phyloP scores from a whole-genome alignment of 768 basidiomycete species.

The Pleurotus ostreatus region DNA sequence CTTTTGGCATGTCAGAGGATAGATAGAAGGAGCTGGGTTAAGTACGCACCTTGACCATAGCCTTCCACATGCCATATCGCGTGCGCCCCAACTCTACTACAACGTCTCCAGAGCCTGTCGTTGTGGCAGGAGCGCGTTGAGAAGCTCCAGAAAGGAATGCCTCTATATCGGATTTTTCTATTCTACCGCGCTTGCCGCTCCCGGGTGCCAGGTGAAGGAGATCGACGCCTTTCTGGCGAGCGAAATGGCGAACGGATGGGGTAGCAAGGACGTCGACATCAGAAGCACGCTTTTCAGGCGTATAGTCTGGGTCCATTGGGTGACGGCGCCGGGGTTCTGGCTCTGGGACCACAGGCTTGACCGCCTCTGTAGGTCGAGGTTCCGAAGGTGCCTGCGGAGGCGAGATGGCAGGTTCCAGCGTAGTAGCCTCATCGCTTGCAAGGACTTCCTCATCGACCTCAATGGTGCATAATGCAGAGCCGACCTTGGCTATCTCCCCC shows the following conservation, averaged over 20 bases:
- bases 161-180: slow-evolving; percentile 74
- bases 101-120: slow-evolving; percentile 34
- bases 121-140: slow-evolving; percentile 7
- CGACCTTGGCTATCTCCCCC: slow-evolving; percentile 83
- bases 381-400: slow-evolving; percentile 7
- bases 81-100: slow-evolving; percentile 74
- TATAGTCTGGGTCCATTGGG: slow-evolving; percentile 60
- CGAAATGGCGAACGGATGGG: slow-evolving; percentile 77
- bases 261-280: slow-evolving; percentile 50
- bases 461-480: slow-evolving; percentile 71
- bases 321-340: slow-evolving; percentile 33
- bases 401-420: slow-evolving; percentile 11
- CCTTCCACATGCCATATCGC: slow-evolving; percentile 84
- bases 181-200: slow-evolving; percentile 69
- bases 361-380: slow-evolving; percentile 2
- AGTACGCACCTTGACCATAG: slow-evolving; percentile 70
- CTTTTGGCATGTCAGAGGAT: slow-evolving; percentile 29
- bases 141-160: slow-evolving; percentile 40
- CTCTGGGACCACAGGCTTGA: slow-evolving; percentile 1
- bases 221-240: slow-evolving; percentile 61
- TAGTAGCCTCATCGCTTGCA: slow-evolving; percentile 17
- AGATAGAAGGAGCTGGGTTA: not conserved
- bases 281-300: slow-evolving; percentile 8
- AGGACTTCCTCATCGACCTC: slow-evolving; percentile 65
- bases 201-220: slow-evolving; percentile 55